phyloP scores from a whole-genome alignment of 176 grass and related monocot genomes.

The Musa itinerans region DNA sequence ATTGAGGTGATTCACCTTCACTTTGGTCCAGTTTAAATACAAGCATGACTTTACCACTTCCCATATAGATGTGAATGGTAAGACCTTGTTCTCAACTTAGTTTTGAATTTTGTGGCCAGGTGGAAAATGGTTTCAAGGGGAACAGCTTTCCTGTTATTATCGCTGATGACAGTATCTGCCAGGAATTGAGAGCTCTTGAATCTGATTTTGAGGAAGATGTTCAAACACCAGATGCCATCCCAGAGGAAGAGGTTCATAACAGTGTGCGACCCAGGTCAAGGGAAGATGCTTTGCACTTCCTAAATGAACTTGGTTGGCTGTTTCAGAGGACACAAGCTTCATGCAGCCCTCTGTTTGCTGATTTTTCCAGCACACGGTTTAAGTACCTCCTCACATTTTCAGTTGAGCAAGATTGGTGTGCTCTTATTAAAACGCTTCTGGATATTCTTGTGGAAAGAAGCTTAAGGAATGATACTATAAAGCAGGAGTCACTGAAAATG shows the following conservation, averaged over 20 bases:
- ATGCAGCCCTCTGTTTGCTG: constrained; percentile 8
- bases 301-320: constrained; percentile 98
- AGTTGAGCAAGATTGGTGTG: constrained; percentile 77
- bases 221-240: constrained; percentile 30
- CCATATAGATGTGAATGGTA: background rate
- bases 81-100: background rate
- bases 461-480: constrained; percentile 37
- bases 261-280: constrained; percentile 33
- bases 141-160: constrained; percentile 91
- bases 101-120: constrained; percentile 28
- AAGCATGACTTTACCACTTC: background rate
- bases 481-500: constrained; percentile 65
- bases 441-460: constrained; percentile 74
- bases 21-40: background rate
- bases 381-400: constrained; percentile 80
- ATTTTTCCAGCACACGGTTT: constrained; percentile 70
- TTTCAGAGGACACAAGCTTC: constrained; percentile 61
- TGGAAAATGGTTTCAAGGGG: constrained; percentile 96
- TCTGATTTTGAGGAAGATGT: constrained; percentile 53
- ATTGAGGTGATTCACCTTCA: constrained; percentile 50
- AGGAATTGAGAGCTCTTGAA: constrained; percentile 72
- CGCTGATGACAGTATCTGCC: constrained; percentile 61
- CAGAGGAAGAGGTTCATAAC: constrained; percentile 45
- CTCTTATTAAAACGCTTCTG: constrained; percentile 68
- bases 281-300: constrained; percentile 68